These are phyloP conservation scores for Lumnitzera racemosa DNA, from an alignment of 345 rosid genomes.

Conservation along the genomic window DNA sequence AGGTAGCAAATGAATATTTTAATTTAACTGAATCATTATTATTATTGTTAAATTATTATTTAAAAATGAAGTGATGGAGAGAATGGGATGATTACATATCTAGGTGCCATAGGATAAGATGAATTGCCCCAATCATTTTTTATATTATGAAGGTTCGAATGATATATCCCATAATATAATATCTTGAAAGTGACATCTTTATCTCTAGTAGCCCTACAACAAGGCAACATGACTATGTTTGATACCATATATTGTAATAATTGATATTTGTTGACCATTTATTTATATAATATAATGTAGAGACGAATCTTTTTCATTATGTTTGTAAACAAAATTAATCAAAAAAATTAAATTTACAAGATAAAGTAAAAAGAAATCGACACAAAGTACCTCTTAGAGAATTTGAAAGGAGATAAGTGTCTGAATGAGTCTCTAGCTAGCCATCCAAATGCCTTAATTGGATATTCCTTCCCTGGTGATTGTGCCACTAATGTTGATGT, in stretches of 20 bases:
- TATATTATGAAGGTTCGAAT: conserved; percentile 22
- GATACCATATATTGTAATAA: too few species aligned
- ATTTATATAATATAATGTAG: too few species aligned
- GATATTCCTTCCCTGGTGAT: conserved; percentile 22
- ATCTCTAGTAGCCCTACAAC: conserved; percentile 20
- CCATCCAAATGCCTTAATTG: conserved; percentile 23
- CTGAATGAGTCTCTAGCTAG: conserved; percentile 31
- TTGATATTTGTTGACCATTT: too few species aligned
- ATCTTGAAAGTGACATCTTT: conserved; percentile 28
- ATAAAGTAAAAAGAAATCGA: neutral
- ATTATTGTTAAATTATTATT: neutral
- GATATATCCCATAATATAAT: conserved; percentile 37
- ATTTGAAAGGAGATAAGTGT: conserved; percentile 29
- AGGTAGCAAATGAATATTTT: too few species aligned
- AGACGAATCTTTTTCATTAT: too few species aligned
- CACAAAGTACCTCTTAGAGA: conserved; percentile 26
- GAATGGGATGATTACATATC: conserved; percentile 13
- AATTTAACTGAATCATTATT: too few species aligned
- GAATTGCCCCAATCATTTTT: conserved; percentile 29
- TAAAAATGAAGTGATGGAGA: too few species aligned
- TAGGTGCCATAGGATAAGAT: conserved; percentile 31
- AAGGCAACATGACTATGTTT: too few species aligned
- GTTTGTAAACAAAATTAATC: neutral
- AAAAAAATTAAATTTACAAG: neutral
- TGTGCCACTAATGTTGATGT: conserved; percentile 5